Evolutionary conservation across 345 rosid genomes (phyloP), one percentile per base, ranked within the genome.

Genomic region (Adansonia digitata): DNA sequence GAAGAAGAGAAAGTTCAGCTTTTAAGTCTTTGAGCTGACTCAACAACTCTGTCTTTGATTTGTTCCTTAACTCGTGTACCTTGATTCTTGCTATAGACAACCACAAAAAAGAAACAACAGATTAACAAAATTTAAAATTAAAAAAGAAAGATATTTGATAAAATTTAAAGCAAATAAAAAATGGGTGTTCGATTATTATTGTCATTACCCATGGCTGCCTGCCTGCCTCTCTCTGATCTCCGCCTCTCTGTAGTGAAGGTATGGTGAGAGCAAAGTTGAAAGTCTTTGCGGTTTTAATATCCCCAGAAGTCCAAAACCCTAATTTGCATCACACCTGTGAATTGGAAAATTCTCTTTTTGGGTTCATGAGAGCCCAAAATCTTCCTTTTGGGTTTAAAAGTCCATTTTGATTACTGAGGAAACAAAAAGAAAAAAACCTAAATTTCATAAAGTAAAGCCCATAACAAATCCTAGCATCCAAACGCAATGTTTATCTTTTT

Each of bases 1-100:
- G 89, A 55, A 87, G 89, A 37, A 87, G 91, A 13, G 91, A 81
- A 24, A 87, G 86, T 81, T 87, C 89, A 9, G 87, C 84, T 49
- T 87, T 87, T 13, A 85, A 73, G 5, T 87, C 91, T 73, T 84
- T 79, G 64, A 85, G 51, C 72, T 85, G 91, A 48, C 34, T 81
- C 70, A 82, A 75, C 22, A 88, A 81, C 46, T 88, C 88, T 0
- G 76, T 17, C 84, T 82, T 88, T 7, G 87, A 77, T 60, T 84
- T 84, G 63, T 78, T 83, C 71, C 89, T 81, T 8, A 88, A 82
- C 79, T 88, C 91, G 64, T 88, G 91, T 43, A 85, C 91, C 84
- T 85, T 88, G 62, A 85, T 84, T 64, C 89, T 84, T 8, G 89
- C 91, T 84, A 72, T 78, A 68, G 15, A 64, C 52, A 26, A 37